Conservation (phyloP, 148 eudicot genomes). For the Camellia lanceoleosa region DNA sequence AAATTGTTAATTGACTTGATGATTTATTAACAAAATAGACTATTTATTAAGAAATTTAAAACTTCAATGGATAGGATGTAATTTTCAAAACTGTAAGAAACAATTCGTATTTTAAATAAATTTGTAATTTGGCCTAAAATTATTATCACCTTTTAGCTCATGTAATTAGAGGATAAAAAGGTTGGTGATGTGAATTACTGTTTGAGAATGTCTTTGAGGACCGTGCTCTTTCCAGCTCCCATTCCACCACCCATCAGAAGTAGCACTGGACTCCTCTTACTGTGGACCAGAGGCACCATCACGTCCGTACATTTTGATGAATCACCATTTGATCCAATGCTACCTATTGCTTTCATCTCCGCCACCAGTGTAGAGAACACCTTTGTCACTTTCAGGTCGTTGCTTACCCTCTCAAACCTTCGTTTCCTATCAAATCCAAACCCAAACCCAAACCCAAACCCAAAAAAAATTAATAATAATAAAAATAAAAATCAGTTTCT, state of each 20-base stretch:
- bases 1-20: too few relatives aligned
- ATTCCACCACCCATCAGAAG: constrained; percentile 97
- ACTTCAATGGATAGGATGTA: too few relatives aligned
- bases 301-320: constrained; percentile 53
- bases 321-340: constrained; percentile 21
- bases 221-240: constrained; percentile 99
- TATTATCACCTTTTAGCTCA: background rate
- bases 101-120: too few relatives aligned
- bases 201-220: constrained; percentile 77
- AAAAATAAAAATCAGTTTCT: too few relatives aligned
- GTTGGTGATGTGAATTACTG: constrained; percentile 35
- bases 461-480: background rate
- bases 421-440: constrained; percentile 42
- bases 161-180: background rate
- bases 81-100: too few relatives aligned
- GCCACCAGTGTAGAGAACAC: constrained; percentile 69
- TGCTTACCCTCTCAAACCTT: constrained; percentile 70
- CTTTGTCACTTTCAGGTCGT: constrained; percentile 61
- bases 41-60: too few relatives aligned
- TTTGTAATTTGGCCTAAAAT: too few relatives aligned
- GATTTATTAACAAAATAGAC: too few relatives aligned
- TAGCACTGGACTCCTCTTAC: constrained; percentile 74
- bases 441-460: background rate
- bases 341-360: constrained; percentile 78
- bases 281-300: constrained; percentile 78